phyloP scores from a whole-genome alignment of 2,329 filamentous ascomycete species.

The Claviceps africana region DNA sequence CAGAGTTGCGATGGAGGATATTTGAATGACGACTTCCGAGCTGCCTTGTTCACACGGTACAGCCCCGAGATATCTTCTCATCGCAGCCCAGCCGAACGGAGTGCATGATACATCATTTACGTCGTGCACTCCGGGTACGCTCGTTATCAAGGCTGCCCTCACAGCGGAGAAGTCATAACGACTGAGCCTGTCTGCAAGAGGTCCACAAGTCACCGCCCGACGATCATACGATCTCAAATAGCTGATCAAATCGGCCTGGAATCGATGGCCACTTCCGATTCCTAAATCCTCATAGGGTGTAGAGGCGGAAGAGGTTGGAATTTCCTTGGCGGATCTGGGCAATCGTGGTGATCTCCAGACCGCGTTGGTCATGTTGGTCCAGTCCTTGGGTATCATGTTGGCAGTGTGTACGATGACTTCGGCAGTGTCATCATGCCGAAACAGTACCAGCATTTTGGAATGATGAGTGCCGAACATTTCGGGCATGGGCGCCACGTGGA shows the following conservation, averaged over 20 bases:
- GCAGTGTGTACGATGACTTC: conserved; percentile 79
- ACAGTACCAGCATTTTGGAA: conserved; percentile 73
- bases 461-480: conserved; percentile 79
- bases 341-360: conserved; percentile 66
- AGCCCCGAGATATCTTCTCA: conserved; percentile 43
- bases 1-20: conserved; percentile 74
- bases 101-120: conserved; percentile 33
- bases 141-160: conserved; percentile 60
- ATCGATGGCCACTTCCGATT: conserved; percentile 49
- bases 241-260: conserved; percentile 60
- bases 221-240: conserved; percentile 60
- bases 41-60: conserved; percentile 31
- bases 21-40: conserved; percentile 44
- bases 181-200: conserved; percentile 42
- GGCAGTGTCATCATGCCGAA: conserved; percentile 61
- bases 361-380: conserved; percentile 77
- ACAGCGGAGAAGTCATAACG: conserved; percentile 57
- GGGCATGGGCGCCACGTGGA: conserved; percentile 65
- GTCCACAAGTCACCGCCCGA: conserved; percentile 35
- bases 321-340: conserved; percentile 26
- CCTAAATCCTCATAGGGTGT: conserved; percentile 5
- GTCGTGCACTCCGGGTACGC: conserved; percentile 56
- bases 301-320: not conserved
- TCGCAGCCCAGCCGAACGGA: conserved; percentile 62
- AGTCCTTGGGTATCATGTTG: conserved; percentile 81